Evolutionary conservation across 2,329 filamentous ascomycete genomes (phyloP).

Genomic region (Arachnomyces sp.): DNA sequence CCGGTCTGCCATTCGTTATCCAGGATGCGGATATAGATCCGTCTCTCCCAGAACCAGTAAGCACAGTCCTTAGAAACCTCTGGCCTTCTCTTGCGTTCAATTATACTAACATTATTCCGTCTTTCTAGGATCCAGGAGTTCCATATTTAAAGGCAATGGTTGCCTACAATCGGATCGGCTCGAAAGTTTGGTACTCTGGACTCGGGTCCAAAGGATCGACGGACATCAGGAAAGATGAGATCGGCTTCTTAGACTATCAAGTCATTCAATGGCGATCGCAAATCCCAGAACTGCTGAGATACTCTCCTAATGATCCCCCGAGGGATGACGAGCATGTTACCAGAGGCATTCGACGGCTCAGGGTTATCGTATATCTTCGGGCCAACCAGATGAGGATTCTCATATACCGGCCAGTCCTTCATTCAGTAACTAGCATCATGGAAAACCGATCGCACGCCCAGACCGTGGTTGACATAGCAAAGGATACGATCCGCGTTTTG

Average conservation of each 20-base stretch:
- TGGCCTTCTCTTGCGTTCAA: constrained; percentile 9
- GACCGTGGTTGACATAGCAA: constrained; percentile 56
- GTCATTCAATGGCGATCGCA: constrained; percentile 79
- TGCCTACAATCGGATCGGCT: constrained; percentile 69
- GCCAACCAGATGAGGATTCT: constrained; percentile 86
- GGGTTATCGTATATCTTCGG: constrained; percentile 75
- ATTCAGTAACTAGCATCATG: constrained; percentile 75
- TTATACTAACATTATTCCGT: constrained; percentile 11
- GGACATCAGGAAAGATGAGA: constrained; percentile 62
- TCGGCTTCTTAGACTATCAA: constrained; percentile 72
- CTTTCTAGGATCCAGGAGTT: constrained; percentile 24
- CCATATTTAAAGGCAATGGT: constrained; percentile 81
- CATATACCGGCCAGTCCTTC: constrained; percentile 78
- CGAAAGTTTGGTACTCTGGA: constrained; percentile 78
- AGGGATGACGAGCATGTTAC: constrained; percentile 43
- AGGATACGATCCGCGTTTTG: constrained; percentile 55
- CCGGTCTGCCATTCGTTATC: constrained; percentile 75
- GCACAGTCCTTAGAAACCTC: constrained; percentile 8
- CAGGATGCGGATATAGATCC: constrained; percentile 81
- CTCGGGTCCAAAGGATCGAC: constrained; percentile 59
- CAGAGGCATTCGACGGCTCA: constrained; percentile 63
- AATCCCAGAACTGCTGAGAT: constrained; percentile 56
- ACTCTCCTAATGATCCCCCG: constrained; percentile 49
- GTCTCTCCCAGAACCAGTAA: constrained; percentile 67
- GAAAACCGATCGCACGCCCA: constrained; percentile 65